Evolutionary conservation across 805 yeast genomes (phyloP).

Genomic region (Lipomyces oligophaga): DNA sequence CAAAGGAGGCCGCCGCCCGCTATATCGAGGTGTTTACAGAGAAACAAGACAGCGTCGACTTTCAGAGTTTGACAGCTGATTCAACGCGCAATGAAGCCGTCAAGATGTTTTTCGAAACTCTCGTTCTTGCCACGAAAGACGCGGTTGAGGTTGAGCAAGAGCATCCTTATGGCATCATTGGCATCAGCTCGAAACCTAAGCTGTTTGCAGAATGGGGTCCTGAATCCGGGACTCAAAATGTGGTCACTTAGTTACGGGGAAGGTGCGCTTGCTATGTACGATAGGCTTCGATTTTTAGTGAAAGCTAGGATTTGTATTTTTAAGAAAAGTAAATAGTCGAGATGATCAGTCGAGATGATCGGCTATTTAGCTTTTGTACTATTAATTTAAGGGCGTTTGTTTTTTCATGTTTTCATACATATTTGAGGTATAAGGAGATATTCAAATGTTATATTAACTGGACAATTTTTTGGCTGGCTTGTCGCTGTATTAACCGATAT

Average conservation of each 20-base stretch:
- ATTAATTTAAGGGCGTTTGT: too few relatives aligned
- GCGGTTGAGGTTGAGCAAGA: slow-evolving; percentile 62
- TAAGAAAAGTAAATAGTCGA: too few relatives aligned
- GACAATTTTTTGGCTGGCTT: too few relatives aligned
- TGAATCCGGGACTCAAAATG: too few relatives aligned
- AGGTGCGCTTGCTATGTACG: too few relatives aligned
- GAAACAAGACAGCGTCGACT: slow-evolving; percentile 32
- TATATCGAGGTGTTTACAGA: slow-evolving; percentile 41
- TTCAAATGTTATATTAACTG: not conserved
- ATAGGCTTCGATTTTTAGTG: too few relatives aligned
- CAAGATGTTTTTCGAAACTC: slow-evolving; percentile 71
- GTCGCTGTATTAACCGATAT: too few relatives aligned
- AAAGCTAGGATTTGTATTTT: too few relatives aligned
- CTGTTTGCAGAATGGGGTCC: too few relatives aligned
- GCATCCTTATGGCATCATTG: slow-evolving; percentile 56
- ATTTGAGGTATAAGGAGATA: not conserved
- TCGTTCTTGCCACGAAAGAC: slow-evolving; percentile 75
- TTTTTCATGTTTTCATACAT: not conserved
- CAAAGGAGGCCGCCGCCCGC: slow-evolving; percentile 47
- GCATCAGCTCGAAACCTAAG: slow-evolving; percentile 47
- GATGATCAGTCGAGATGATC: too few relatives aligned
- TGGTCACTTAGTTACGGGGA: too few relatives aligned
- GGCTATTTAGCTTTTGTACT: too few relatives aligned
- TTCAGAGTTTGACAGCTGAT: slow-evolving; percentile 29
- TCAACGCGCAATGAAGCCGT: slow-evolving; percentile 56